Evolutionary conservation across 108 stramenopile species (phyloP).

Genomic region (Nannochloropsis salina): DNA sequence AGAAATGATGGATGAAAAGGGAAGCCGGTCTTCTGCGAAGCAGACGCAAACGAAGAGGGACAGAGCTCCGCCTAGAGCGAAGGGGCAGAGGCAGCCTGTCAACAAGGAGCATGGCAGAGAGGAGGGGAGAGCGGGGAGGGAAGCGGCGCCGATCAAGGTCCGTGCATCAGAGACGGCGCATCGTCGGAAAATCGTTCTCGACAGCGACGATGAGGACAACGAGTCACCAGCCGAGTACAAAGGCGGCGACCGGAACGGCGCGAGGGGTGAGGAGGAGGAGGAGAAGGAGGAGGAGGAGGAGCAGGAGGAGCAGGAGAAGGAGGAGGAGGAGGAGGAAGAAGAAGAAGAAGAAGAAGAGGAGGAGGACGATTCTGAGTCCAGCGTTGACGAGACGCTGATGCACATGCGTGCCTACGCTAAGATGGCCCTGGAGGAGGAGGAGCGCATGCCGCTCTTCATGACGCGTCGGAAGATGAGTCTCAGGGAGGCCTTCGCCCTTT

Average conservation of each 20-base stretch:
- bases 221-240: background rate
- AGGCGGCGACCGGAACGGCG: background rate
- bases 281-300: background rate
- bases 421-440: background rate
- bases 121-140: background rate
- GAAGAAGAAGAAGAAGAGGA: background rate
- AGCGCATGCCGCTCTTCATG: background rate
- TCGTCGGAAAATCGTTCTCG: background rate
- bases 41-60: background rate
- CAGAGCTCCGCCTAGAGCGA: background rate
- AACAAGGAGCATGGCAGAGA: background rate
- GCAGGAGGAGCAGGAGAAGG: background rate
- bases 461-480: background rate
- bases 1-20: slow-evolving; percentile 9
- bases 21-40: background rate
- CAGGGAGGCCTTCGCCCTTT: background rate
- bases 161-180: background rate
- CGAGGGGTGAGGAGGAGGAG: background rate
- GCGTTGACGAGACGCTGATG: background rate
- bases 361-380: background rate
- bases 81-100: no score
- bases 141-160: no score
- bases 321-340: background rate
- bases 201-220: background rate
- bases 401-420: slow-evolving; percentile 3